phyloP scores from a whole-genome alignment of 192 early-diverging fungal genomes.

The Spinellus fusiger region DNA sequence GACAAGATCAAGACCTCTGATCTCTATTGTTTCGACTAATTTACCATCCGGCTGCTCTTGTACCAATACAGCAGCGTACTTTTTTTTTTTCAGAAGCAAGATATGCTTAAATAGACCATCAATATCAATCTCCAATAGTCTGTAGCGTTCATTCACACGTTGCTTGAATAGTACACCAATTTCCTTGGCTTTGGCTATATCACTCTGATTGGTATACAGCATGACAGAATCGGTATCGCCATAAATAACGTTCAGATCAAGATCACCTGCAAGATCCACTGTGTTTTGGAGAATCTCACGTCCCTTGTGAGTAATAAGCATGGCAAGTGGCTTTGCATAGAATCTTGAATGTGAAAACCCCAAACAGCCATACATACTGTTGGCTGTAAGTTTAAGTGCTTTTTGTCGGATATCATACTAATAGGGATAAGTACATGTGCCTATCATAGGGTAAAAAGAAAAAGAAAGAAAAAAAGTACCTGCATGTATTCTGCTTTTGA shows the following conservation, averaged over 20 bases:
- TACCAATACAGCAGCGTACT: slow-evolving; percentile 86
- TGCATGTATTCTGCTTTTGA: slow-evolving; percentile 46
- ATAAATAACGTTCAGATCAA: slow-evolving; percentile 91
- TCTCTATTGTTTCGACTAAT: slow-evolving; percentile 57
- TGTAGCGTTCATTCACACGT: slow-evolving; percentile 87
- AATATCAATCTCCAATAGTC: slow-evolving; percentile 93
- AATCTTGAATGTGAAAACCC: slow-evolving; percentile 91
- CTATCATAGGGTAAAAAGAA: too few relatives aligned
- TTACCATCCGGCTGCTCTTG: slow-evolving; percentile 53
- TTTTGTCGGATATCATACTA: slow-evolving; percentile 89
- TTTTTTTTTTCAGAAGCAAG: slow-evolving; percentile 95
- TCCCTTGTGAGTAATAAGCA: slow-evolving; percentile 92
- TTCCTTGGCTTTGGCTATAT: slow-evolving; percentile 66
- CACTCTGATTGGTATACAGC: slow-evolving; percentile 81
- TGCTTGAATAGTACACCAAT: slow-evolving; percentile 80
- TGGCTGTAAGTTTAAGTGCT: slow-evolving; percentile 95
- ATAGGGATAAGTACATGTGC: slow-evolving; percentile 26
- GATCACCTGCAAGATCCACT: slow-evolving; percentile 71
- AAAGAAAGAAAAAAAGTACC: too few relatives aligned
- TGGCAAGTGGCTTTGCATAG: slow-evolving; percentile 94
- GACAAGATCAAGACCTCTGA: slow-evolving; percentile 93
- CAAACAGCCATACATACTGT: slow-evolving; percentile 98
- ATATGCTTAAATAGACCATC: slow-evolving; percentile 89
- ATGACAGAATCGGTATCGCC: slow-evolving; percentile 99
- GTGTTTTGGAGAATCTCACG: slow-evolving; percentile 95